Conservation (phyloP, 768 basidiomycete genomes). For the Boletus bicolor region DNA sequence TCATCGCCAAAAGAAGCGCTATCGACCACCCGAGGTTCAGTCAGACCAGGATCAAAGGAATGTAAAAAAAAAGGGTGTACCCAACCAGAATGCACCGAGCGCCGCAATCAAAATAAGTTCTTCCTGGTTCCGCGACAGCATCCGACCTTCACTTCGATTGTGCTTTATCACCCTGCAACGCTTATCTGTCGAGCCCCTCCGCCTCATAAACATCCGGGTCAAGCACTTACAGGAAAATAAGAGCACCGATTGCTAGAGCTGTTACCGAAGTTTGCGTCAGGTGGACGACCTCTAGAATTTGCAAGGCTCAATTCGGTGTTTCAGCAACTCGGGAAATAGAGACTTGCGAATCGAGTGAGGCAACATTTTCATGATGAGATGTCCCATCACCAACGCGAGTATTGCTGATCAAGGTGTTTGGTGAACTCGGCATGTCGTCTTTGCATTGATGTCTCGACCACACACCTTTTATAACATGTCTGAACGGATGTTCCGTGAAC, state of each 20-base stretch:
- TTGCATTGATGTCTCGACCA: background rate
- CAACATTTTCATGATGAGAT: conserved; percentile 50
- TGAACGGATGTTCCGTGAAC: conserved; percentile 33
- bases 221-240: conserved; percentile 60
- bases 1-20: conserved; percentile 45
- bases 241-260: conserved; percentile 58
- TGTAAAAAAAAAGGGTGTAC: conserved; percentile 38
- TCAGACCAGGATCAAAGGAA: conserved; percentile 1
- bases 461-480: conserved; percentile 32
- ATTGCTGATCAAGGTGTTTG: conserved; percentile 36
- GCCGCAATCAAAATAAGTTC: conserved; percentile 70
- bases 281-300: conserved; percentile 52
- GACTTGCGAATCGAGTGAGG: conserved; percentile 33
- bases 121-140: conserved; percentile 69
- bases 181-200: background rate
- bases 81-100: conserved; percentile 73
- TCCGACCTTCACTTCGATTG: conserved; percentile 52
- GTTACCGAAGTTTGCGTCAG: conserved; percentile 74
- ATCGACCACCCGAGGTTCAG: background rate
- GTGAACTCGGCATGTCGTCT: conserved; percentile 8
- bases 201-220: background rate
- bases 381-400: conserved; percentile 46
- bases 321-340: conserved; percentile 1
- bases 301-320: conserved; percentile 9
- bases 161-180: conserved; percentile 60